Evolutionary conservation across 1,284 basidiomycete genomes (phyloP), one percentile per base, ranked within the genome.

Genomic region (Entoloma clypeatum): DNA sequence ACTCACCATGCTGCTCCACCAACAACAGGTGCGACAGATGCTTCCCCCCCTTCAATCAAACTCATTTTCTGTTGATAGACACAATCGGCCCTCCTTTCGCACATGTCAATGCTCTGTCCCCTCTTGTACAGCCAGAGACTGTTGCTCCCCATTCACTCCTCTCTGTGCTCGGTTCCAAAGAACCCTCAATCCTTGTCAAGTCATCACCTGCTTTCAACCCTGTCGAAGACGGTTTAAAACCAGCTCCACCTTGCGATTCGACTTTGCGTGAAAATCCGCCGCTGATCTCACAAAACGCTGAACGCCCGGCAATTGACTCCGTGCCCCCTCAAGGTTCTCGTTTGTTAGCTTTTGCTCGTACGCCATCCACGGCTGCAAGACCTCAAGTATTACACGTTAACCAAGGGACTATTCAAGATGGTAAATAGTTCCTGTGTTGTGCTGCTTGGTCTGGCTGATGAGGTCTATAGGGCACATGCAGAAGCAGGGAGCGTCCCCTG

Each of bases 271-370:
- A 51, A 40, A 34, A 21, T 14, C 26, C 39, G 30, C n/a, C n/a
- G n/a, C n/a, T n/a, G n/a, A n/a, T n/a, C n/a, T 9, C 19, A 4
- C 44, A 41, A 32, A 36, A 35, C 26, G 11, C 32, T 16, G 52
- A 36, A 32, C 51, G 19, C 41, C 44, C 47, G 36, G 46, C 55
- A 36, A 54, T 58, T 28, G 47, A 57, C 24, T 52, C 57, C n/a
- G 13, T 55, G 17, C 39, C 59, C 31, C 43, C 57, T 37, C 65
- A 65, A 39, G 84, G 83, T 26, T 85, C 85, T 41, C 81, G 85
- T 43, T 64, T 88, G 34, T 71, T 88, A 39, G 81, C 83, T 3
- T 74, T 88, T 47, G 72, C 73, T 30, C 74, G 79, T 36, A 60
- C 67, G n/a, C 38, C 59, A 14, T 43, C 55, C 43, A 22, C 55